Evolutionary conservation across 164 flowering plant species (phyloP), one percentile per base, ranked within the genome.

Genomic region (Liquidambar formosana): DNA sequence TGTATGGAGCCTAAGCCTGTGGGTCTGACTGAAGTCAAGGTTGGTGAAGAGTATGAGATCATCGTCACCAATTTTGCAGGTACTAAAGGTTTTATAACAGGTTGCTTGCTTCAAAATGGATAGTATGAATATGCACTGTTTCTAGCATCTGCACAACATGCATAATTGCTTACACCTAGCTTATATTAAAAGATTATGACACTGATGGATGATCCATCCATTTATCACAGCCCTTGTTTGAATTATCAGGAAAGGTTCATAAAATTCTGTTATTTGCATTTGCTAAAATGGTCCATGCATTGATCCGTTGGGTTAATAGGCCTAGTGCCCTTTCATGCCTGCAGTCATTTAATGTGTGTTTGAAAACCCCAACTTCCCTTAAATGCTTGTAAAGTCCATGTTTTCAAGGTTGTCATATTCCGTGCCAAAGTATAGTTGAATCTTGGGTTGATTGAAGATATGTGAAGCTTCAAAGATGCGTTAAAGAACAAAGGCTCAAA

Each of bases 11-110:
- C 85, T 14, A 69, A 83, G 62, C 93, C 98, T 2, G 77, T 93
- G 33, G 91, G 92, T 15, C 75, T 95, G 33, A 82, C 96, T 8
- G 90, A 95, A 64, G 98, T 95, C 60, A 82, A 90, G 78, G 69
- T 88, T 53, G 98, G 91, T 4, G 88, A 93, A 73, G 94, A 91
- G 81, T 95, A 93, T 69, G 99, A 95, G 78, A 73, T 95, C 57
- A 8, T 95, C 13, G 15, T 95, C 76, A 95, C 99, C 57, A 91
- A 72, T 74, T 75, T 79, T 67, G 94, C 97, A 85, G 99, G 99
- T 93, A 89, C 26, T 1, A 8, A 16, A 67, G 26, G 5, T 18
- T 46, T 53, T 57, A 33, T 15, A 8, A 23, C 27, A 19, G 25
- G 1, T 38, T 19, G 48, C 21, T 60, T 45, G 13, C 25, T 25